Percentiles rank a stretch among this genome's conserved stretches.
These are phyloP conservation scores for Pseudogymnoascus sp. DNA, from an alignment of 2,329 filamentous ascomycete genomes.

Conservation along the genomic window DNA sequence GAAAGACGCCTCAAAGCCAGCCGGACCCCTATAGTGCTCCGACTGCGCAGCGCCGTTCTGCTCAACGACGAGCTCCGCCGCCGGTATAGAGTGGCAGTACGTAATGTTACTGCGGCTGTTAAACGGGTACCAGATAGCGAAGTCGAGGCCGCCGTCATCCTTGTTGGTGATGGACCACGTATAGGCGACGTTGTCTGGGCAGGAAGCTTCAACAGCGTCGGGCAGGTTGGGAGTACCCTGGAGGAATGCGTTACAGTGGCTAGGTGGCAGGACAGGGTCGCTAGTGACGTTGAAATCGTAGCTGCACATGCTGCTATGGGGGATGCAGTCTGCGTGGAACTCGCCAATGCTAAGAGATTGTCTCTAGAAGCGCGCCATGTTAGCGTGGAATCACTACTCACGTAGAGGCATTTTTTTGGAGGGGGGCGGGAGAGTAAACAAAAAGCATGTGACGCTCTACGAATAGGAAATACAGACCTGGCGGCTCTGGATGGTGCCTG, in stretches of 20 bases:
- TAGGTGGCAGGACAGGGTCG: constrained; percentile 18
- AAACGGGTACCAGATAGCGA: constrained; percentile 16
- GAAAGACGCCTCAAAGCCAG: constrained; percentile 14
- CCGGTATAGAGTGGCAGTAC: constrained; percentile 16
- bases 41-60: constrained; percentile 17
- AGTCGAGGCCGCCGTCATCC: constrained; percentile 12
- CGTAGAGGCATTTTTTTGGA: neutral
- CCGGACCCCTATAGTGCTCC: constrained; percentile 14
- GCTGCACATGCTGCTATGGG: constrained; percentile 29
- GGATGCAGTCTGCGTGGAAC: constrained; percentile 26
- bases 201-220: constrained; percentile 32
- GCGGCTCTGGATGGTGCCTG: constrained; percentile 1
- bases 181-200: constrained; percentile 27
- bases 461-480: neutral
- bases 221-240: constrained; percentile 29
- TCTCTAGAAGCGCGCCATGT: constrained; percentile 16
- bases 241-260: constrained; percentile 27
- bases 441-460: neutral
- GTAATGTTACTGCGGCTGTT: constrained; percentile 17
- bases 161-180: constrained; percentile 15
- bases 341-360: constrained; percentile 32
- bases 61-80: constrained; percentile 22
- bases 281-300: constrained; percentile 28
- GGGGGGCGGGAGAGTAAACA: neutral
- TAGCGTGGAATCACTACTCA: neutral